Evolutionary conservation across 2,329 filamentous ascomycete genomes (phyloP).

Genomic region (Alternaria sp.): DNA sequence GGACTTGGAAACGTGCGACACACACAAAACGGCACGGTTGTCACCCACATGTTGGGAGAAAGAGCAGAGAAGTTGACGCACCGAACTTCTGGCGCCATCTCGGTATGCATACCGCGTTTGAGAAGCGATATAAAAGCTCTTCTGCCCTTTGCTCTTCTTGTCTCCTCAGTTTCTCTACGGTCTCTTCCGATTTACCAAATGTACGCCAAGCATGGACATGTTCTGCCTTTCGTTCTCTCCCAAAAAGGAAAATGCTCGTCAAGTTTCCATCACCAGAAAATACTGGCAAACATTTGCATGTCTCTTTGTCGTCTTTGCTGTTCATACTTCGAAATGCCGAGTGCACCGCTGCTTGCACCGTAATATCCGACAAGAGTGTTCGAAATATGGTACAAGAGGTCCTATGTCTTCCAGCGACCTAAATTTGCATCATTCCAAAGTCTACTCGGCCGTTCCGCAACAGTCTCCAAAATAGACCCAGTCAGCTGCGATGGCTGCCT

Average conservation of each 20-base stretch:
- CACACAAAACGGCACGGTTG: too few species aligned
- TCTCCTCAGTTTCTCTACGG: neutral
- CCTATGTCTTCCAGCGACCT: too few species aligned
- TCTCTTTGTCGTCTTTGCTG: neutral
- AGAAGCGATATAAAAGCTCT: neutral
- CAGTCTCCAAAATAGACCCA: too few species aligned
- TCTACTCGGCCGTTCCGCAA: too few species aligned
- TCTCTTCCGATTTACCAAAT: neutral
- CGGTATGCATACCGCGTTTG: accelerated
- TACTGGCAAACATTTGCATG: neutral
- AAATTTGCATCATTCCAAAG: too few species aligned
- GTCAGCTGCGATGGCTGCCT: too few species aligned
- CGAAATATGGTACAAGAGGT: too few species aligned
- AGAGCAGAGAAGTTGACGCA: neutral
- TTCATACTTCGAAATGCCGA: too few species aligned
- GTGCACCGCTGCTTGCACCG: too few species aligned
- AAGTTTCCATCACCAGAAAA: too few species aligned
- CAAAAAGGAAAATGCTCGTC: neutral
- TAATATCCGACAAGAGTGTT: too few species aligned
- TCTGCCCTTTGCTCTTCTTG: neutral
- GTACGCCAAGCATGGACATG: neutral
- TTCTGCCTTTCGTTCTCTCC: neutral
- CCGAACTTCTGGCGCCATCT: accelerated
- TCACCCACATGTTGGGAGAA: neutral
- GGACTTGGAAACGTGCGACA: neutral